Conservation (phyloP, 257 asterid species). For the Mentha longifolia region DNA sequence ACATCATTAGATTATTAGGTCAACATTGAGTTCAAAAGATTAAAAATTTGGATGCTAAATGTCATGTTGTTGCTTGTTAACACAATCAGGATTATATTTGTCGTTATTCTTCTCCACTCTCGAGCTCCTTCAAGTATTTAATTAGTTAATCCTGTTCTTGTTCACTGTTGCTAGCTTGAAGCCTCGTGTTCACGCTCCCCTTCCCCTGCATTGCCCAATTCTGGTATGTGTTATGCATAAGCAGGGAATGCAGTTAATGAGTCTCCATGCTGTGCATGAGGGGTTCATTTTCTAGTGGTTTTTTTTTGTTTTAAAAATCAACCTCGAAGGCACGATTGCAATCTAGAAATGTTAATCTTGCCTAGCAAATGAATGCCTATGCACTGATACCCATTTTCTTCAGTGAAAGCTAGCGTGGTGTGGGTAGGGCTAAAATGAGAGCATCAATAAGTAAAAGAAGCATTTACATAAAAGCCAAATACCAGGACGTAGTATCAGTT, state of each 20-base stretch:
- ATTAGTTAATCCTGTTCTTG: too few species aligned
- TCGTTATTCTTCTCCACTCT: neutral
- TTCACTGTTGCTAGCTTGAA: too few species aligned
- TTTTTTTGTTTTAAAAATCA: too few species aligned
- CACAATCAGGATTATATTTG: neutral
- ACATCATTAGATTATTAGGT: constrained; percentile 24
- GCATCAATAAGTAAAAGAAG: neutral
- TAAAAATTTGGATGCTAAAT: constrained; percentile 6
- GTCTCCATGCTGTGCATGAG: too few species aligned
- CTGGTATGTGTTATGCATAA: too few species aligned
- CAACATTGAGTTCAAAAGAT: constrained; percentile 14
- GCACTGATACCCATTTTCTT: neutral
- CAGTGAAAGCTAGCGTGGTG: neutral
- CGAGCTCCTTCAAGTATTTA: neutral
- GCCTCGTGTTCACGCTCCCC: too few species aligned
- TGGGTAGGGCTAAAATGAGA: neutral
- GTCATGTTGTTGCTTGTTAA: neutral
- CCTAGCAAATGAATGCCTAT: neutral
- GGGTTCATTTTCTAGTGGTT: too few species aligned
- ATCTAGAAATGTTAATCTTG: too few species aligned
- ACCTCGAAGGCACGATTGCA: too few species aligned
- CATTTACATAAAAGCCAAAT: too few species aligned
- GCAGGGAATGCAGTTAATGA: too few species aligned
- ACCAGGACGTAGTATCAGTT: neutral
- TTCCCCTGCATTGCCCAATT: too few species aligned